Conservation (phyloP, 1,139 yeast species). For the Hemisphaericaspora xylanilytica region DNA sequence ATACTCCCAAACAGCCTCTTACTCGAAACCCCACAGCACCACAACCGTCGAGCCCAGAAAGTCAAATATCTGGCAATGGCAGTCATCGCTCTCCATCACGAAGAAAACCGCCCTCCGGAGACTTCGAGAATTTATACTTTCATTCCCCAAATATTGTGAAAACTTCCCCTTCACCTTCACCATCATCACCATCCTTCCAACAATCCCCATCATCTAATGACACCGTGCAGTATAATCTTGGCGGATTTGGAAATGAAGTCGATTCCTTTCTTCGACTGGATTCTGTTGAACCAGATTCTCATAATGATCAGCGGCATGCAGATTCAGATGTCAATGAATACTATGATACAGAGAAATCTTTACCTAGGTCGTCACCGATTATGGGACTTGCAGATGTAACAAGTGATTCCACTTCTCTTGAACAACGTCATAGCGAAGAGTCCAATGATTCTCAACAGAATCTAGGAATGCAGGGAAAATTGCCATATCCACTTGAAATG, state of each 20-base stretch:
- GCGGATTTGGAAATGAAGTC: conserved; percentile 13
- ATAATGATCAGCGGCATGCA: no score
- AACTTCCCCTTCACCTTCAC: conserved; percentile 6
- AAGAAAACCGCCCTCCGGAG: conserved; percentile 22
- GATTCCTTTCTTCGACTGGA: conserved; percentile 13
- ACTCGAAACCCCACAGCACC: no score
- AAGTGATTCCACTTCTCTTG: neutral
- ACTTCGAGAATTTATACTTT: conserved; percentile 13
- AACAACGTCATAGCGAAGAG: neutral
- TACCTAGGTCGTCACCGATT: conserved; percentile 7
- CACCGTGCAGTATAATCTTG: conserved; percentile 9
- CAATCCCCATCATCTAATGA: neutral
- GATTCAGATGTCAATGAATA: conserved; percentile 5
- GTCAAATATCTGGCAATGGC: neutral
- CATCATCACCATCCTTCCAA: conserved; percentile 2
- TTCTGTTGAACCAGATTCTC: conserved; percentile 1
- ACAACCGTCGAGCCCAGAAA: conserved; percentile 2
- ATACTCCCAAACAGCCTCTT: conserved; percentile 1
- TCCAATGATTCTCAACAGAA: neutral
- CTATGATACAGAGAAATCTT: conserved; percentile 4
- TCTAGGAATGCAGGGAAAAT: neutral
- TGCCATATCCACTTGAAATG: conserved; percentile 2
- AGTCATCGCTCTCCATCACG: conserved; percentile 4
- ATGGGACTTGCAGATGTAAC: conserved; percentile 7
- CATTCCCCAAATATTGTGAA: conserved; percentile 5